Base-by-base conservation (phyloP, 1,284 basidiomycete species). In the Lignosus rhinocerotis region DNA sequence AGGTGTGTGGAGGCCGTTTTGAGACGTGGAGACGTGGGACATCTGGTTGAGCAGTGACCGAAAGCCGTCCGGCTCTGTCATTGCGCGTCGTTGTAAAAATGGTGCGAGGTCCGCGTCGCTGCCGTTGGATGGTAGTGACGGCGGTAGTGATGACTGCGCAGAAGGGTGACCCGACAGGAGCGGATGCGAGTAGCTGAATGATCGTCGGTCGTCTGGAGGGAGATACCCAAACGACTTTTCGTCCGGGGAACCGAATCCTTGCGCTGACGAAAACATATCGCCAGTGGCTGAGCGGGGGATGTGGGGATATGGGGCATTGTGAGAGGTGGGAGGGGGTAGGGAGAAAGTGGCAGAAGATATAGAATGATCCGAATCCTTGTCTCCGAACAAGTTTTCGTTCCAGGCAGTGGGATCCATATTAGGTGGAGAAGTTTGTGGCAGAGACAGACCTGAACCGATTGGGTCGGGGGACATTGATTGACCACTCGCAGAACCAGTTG, bases 331-430 rank as follows among this genome's bases (percentile, higher is more conserved):
- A 21, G 70, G 58, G 19, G 70, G 75, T 62, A 74, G 73, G 70
- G 79, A 66, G 21, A 77, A 72, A 17, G 74, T 61, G 39, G 79
- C 69, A 33, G 80, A 72, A 33, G 77, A 65, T 14, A 79, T 66
- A 10, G 73, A 70, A 47, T 77, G 75, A 11, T 78, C 68, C 51
- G 78, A 76, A 46, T 81, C 80, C 41, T 85, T 83, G 51, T 71
- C 74, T 69, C 85, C 76, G 48, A 85, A 76, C 61, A 87, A 76
- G 12, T 78, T 72, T 42, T 86, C 81, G 44, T 84, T 80, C 88
- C 88, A 89, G 50, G 74, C 69, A 47, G 74, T 65, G 48, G 78
- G 72, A 62, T 85, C 83, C 53, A 86, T 77, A 52, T 80, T 76
- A 41, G 78, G 78, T 64, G 80, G 66, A 36, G 78, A 76, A 59